phyloP scores from a whole-genome alignment of 257 asterid genomes.

The Sherardia arvensis region DNA sequence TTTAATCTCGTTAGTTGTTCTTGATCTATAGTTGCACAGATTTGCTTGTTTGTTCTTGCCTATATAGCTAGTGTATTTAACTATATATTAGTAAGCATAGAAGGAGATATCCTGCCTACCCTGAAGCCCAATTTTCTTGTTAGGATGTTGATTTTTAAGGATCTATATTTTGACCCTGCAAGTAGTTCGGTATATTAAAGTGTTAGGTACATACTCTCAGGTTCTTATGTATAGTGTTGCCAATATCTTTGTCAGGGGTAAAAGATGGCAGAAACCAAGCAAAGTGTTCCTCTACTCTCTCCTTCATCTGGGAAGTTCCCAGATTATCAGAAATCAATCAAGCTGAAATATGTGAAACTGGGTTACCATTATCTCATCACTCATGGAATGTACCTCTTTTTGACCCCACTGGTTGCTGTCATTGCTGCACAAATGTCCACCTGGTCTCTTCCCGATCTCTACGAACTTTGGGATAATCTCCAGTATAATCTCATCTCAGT shows the following conservation, averaged over 20 bases:
- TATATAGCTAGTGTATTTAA: constrained; percentile 2
- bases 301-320: constrained; percentile 28
- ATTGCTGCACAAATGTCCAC: constrained; percentile 31
- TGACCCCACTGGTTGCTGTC: constrained; percentile 17
- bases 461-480: constrained; percentile 29
- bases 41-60: constrained; percentile 2
- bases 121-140: neutral
- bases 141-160: neutral
- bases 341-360: constrained; percentile 31
- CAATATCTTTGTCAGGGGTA: constrained; percentile 16
- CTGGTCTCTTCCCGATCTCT: constrained; percentile 19
- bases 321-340: constrained; percentile 28
- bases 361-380: constrained; percentile 31
- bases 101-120: neutral
- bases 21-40: constrained; percentile 1
- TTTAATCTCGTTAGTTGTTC: neutral
- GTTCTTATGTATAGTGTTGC: neutral
- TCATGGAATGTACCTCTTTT: constrained; percentile 29
- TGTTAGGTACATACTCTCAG: neutral
- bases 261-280: constrained; percentile 19
- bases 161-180: neutral
- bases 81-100: neutral
- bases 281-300: constrained; percentile 16
- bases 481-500: constrained; percentile 27
- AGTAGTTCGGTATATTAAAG: neutral